Evolutionary conservation across 108 stramenopile species (phyloP), one percentile per base, ranked within the genome.

Genomic region (Chaetoceros tenuissimus): DNA sequence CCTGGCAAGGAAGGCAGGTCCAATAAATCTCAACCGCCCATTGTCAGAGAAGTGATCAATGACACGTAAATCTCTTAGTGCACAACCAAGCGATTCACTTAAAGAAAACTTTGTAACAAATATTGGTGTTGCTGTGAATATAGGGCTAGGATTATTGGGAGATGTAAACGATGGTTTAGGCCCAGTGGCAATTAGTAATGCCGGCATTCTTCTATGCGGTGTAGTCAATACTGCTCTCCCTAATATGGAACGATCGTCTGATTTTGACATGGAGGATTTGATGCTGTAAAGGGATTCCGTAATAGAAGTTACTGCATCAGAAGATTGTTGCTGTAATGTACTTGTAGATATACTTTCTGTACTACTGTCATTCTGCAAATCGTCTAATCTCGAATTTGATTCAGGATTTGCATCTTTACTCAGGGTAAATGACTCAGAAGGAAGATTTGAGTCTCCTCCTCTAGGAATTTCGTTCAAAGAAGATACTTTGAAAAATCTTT

Each of bases 371-470:
- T n/a, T n/a, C n/a, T n/a, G n/a, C n/a, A n/a, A n/a, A n/a, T n/a
- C n/a, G n/a, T n/a, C n/a, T n/a, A n/a, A n/a, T n/a, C n/a, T n/a
- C n/a, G n/a, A n/a, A n/a, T n/a, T n/a, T n/a, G n/a, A n/a, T 40
- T 40, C 34, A 5, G 34, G 34, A 40, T 40, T 40, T 40, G 34
- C 34, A 40, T 40, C 34, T 40, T 5, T 13, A 40, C 60, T 69
- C 72, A n/a, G n/a, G n/a, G n/a, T n/a, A n/a, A n/a, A n/a, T n/a
- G n/a, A n/a, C n/a, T n/a, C n/a, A n/a, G n/a, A n/a, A n/a, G n/a
- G n/a, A n/a, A n/a, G n/a, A n/a, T n/a, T n/a, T n/a, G n/a, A n/a
- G n/a, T n/a, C n/a, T n/a, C n/a, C n/a, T n/a, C n/a, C n/a, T n/a
- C n/a, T n/a, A n/a, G n/a, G n/a, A n/a, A n/a, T n/a, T n/a, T n/a